These are phyloP conservation scores for Guillardia theta DNA, from an alignment of 78 protist genomes.

Conservation along the genomic window DNA sequence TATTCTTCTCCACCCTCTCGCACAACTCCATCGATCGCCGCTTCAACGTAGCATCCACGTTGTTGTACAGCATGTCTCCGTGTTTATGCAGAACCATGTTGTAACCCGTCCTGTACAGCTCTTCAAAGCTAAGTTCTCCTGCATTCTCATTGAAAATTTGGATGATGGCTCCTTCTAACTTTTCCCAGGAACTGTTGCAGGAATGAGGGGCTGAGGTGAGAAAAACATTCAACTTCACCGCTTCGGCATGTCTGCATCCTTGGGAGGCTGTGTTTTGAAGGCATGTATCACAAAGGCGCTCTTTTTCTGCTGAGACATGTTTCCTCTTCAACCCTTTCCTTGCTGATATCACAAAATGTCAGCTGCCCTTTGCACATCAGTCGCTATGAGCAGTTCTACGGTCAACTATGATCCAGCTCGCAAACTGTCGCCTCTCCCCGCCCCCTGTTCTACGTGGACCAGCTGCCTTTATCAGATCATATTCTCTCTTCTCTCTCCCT, in stretches of 20 bases:
- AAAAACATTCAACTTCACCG: neutral
- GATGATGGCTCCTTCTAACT: neutral
- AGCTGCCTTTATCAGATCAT: too few relatives aligned
- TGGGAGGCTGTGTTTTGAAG: neutral
- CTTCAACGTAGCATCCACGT: slow-evolving; percentile 12
- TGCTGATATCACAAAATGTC: neutral
- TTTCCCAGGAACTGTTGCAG: neutral
- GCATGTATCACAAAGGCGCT: neutral
- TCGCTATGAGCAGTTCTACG: too few relatives aligned
- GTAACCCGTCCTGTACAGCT: slow-evolving; percentile 86
- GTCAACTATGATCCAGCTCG: too few relatives aligned
- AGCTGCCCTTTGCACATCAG: neutral
- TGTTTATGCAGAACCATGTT: slow-evolving; percentile 84
- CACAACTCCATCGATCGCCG: neutral
- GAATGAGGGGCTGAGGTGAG: neutral
- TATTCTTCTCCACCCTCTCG: neutral
- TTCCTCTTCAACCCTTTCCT: neutral
- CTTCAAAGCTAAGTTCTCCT: slow-evolving; percentile 83
- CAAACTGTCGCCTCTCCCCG: too few relatives aligned
- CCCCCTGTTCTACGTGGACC: too few relatives aligned
- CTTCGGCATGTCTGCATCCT: neutral
- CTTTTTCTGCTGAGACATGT: neutral
- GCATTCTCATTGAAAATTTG: slow-evolving; percentile 81
- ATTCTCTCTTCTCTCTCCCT: too few relatives aligned
- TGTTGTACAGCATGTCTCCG: slow-evolving; percentile 80